Base-by-base conservation (phyloP, 2,329 filamentous ascomycete genomes). In the Fusarium sulawesiense region DNA sequence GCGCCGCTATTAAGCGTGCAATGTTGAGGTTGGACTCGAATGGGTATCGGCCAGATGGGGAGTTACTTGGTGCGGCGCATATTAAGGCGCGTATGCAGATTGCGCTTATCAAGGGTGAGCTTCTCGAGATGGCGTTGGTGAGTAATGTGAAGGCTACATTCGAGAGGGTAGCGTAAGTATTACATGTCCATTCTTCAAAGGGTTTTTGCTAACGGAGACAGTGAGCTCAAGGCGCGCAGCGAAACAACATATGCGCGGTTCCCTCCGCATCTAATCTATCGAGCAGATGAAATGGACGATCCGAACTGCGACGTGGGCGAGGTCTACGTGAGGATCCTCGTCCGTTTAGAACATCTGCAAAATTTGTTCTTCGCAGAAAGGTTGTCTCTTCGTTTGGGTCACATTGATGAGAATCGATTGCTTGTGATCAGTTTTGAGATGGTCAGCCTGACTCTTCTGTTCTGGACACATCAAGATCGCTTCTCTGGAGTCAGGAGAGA, bases 341-440 rank as follows among this genome's bases (percentile, higher is more conserved):
- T 86, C 2, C 80, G 80, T 4, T 79, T 88, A 4, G 82, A 85
- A 23, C 83, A 87, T 47, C 76, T 88, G 1, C 84, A 89, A 44
- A 89, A 89, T 41, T 78, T 87, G 4, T 89, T 91, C 60, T 83
- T 90, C 12, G 78, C 89, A 8, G 85, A 90, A 59, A 81, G 88
- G 18, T 81, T 89, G 0, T 76, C 90, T 11, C 79, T 86, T 23
- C 86, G 85, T 20, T 75, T 77, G 4, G 79, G 80, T 0, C 76
- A 80, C 14, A 69, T 76, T 1, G 78, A 80, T 11, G 76, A 80
- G 11, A 80, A 80, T 0, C 78, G 82, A 16, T 75, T 85, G 12
- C 74, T 86, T 9, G 74, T 80, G 2, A 79, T 83, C 23, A 85
- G 84, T 42, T 83, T 82, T 23, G 81, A 86, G 65, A 80, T 87